These are phyloP conservation scores for Pseudodiploospora longispora DNA, from an alignment of 2,329 filamentous ascomycete genomes.

Conservation along the genomic window DNA sequence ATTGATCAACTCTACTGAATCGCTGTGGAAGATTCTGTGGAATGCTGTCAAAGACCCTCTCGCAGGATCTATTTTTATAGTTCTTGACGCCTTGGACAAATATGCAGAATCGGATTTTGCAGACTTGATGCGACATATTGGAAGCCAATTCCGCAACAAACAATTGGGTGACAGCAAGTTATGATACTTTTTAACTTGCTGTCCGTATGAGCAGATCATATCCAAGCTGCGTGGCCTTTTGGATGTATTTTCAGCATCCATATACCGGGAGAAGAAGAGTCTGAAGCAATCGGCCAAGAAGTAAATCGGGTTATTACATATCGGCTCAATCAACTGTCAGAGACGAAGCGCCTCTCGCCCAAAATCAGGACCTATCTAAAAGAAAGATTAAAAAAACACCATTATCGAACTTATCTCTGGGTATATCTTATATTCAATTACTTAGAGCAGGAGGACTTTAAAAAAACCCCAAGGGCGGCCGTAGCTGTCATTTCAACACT, in stretches of 20 bases:
- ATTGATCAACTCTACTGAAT: constrained; percentile 14
- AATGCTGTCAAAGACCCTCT: constrained; percentile 15
- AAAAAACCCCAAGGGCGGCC: constrained; percentile 13
- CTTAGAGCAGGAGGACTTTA: constrained; percentile 15
- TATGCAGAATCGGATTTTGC: constrained; percentile 18
- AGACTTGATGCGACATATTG: constrained; percentile 11
- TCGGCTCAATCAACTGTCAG: constrained; percentile 14
- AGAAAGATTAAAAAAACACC: constrained; percentile 10
- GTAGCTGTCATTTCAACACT: constrained; percentile 13
- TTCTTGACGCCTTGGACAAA: constrained; percentile 35
- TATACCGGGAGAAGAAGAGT: constrained; percentile 28
- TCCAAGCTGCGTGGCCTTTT: constrained; percentile 15
- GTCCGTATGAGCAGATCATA: constrained; percentile 24
- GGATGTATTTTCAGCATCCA: constrained; percentile 19
- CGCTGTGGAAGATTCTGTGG: constrained; percentile 27
- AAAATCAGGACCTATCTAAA: constrained; percentile 12
- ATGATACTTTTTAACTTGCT: constrained; percentile 28
- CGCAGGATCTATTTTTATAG: constrained; percentile 22
- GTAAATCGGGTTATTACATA: constrained; percentile 25
- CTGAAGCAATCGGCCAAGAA: constrained; percentile 25
- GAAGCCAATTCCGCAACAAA: neutral
- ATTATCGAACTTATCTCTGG: constrained; percentile 31
- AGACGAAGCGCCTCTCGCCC: constrained; percentile 10
- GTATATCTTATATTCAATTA: constrained; percentile 26
- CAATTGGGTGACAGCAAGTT: constrained; percentile 10